Evolutionary conservation across 192 early-diverging fungal genomes (phyloP).

Genomic region (Podila epicladia): DNA sequence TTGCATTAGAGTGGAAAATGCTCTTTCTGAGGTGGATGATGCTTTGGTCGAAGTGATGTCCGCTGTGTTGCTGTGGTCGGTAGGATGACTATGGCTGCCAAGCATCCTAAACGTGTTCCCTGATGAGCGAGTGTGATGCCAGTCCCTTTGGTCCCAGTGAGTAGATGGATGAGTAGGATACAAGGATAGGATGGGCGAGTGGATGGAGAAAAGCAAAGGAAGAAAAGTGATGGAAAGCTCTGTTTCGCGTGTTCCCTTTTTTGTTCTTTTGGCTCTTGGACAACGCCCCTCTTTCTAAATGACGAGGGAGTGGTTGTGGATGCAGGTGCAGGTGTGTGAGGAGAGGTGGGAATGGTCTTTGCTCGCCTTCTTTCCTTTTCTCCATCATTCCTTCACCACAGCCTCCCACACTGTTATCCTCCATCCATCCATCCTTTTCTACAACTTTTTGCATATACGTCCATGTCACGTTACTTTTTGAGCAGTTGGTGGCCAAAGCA

Average conservation of each 20-base stretch:
- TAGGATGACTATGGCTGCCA: slow-evolving; percentile 10
- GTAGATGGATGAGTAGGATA: neutral
- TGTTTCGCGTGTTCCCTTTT: slow-evolving; percentile 4
- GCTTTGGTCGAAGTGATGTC: neutral
- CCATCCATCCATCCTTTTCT: too few relatives aligned
- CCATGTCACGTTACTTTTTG: too few relatives aligned
- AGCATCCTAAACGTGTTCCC: slow-evolving; percentile 8
- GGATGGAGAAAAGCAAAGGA: too few relatives aligned
- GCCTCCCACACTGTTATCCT: too few relatives aligned
- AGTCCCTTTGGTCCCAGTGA: neutral
- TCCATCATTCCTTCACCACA: too few relatives aligned
- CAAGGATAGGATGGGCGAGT: neutral
- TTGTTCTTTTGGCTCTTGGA: slow-evolving; percentile 1
- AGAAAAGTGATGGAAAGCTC: neutral
- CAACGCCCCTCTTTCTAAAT: neutral
- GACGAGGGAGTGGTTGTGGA: neutral
- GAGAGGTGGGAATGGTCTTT: neutral
- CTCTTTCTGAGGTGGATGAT: neutral
- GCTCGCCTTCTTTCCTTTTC: too few relatives aligned
- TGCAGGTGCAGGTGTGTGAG: neutral
- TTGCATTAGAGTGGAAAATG: slow-evolving; percentile 18
- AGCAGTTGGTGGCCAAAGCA: too few relatives aligned
- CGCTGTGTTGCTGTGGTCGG: too few relatives aligned
- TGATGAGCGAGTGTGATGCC: neutral
- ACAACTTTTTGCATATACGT: too few relatives aligned